These are phyloP conservation scores for Pulveroboletus sp. DNA, from an alignment of 768 basidiomycete genomes.

Conservation along the genomic window DNA sequence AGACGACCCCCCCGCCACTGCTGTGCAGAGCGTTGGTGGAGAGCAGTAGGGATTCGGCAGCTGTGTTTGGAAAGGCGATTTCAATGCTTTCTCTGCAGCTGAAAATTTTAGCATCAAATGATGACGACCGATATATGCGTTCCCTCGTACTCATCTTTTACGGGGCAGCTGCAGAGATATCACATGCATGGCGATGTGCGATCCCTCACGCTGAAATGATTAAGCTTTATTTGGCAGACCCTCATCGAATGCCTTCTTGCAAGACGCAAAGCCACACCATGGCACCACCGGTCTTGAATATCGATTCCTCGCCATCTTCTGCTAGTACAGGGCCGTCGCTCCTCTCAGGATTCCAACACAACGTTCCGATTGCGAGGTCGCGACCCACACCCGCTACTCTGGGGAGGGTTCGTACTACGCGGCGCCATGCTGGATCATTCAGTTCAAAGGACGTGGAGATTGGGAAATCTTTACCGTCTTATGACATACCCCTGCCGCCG, in stretches of 20 bases:
- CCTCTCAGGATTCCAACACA: constrained; percentile 17
- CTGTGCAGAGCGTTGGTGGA: constrained; percentile 78
- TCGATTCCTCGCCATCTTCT: constrained; percentile 27
- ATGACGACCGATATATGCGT: constrained; percentile 84
- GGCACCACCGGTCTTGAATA: constrained; percentile 19
- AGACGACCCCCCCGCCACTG: constrained; percentile 58
- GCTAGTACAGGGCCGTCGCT: constrained; percentile 26
- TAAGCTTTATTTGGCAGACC: constrained; percentile 53
- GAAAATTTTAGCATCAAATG: constrained; percentile 63
- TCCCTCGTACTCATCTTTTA: constrained; percentile 85
- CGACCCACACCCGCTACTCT: constrained; percentile 25
- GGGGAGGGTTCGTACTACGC: constrained; percentile 50
- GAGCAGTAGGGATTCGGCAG: constrained; percentile 78
- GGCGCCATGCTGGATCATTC: constrained; percentile 93
- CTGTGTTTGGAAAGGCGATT: constrained; percentile 83
- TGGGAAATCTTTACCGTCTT: constrained; percentile 74
- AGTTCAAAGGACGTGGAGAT: constrained; percentile 89
- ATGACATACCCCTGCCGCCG: constrained; percentile 35
- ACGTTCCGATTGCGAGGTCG: constrained; percentile 28
- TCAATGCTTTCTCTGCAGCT: constrained; percentile 78
- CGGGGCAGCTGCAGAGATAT: constrained; percentile 85
- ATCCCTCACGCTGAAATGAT: constrained; percentile 66
- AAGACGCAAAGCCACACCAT: constrained; percentile 28
- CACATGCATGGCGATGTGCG: constrained; percentile 78
- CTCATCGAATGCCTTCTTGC: constrained; percentile 32